These are phyloP conservation scores for Aureobasidium musti DNA, from an alignment of 2,329 filamentous ascomycete species.

Conservation along the genomic window DNA sequence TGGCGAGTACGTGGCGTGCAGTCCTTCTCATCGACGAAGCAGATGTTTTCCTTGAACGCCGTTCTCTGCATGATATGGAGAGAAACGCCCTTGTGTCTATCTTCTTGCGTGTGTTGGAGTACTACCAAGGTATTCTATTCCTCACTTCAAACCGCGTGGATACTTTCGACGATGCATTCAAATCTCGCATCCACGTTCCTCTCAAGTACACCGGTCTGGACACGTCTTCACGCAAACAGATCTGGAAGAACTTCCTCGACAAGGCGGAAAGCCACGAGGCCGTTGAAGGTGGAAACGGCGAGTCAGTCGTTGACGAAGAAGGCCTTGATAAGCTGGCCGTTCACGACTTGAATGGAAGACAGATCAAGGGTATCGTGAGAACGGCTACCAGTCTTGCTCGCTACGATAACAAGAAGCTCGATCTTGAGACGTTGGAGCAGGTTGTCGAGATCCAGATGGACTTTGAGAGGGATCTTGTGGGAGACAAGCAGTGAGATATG, in stretches of 20 bases:
- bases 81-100: constrained; percentile 38
- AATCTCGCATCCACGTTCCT: constrained; percentile 20
- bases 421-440: constrained; percentile 11
- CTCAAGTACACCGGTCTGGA: constrained; percentile 14
- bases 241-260: constrained; percentile 12
- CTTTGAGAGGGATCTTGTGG: constrained; percentile 17
- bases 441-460: constrained; percentile 23
- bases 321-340: not conserved
- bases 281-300: not conserved
- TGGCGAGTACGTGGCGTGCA: constrained; percentile 34
- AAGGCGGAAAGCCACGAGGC: too few species aligned
- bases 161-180: constrained; percentile 25
- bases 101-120: constrained; percentile 46
- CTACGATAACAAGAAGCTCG: constrained; percentile 17
- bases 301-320: not conserved
- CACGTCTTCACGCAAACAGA: constrained; percentile 5
- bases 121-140: constrained; percentile 46
- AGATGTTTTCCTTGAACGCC: constrained; percentile 41
- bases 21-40: constrained; percentile 47
- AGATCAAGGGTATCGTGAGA: constrained; percentile 20
- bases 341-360: constrained; percentile 12
- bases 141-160: constrained; percentile 44
- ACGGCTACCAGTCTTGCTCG: constrained; percentile 14
- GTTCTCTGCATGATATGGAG: constrained; percentile 27
- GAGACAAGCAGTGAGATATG: not conserved